Conservation (phyloP, 768 basidiomycete genomes). For the Amanita phalloides region DNA sequence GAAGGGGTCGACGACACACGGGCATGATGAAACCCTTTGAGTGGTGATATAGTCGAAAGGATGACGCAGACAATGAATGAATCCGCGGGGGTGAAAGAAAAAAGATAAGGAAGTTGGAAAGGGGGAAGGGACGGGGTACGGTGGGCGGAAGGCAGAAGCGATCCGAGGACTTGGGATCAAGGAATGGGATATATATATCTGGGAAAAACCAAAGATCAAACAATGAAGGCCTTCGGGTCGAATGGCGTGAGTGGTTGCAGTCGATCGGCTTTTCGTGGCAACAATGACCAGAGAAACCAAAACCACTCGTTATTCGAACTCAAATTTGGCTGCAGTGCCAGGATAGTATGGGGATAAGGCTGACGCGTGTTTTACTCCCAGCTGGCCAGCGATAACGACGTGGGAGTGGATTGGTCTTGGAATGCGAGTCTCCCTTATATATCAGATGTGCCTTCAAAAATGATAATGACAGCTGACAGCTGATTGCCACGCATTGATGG, state of each 20-base stretch:
- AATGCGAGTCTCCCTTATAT: too few species aligned
- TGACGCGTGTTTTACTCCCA: neutral
- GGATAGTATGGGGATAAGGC: neutral
- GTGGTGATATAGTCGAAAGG: neutral
- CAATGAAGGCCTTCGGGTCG: neutral
- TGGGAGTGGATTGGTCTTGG: too few species aligned
- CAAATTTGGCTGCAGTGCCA: neutral
- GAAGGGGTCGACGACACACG: constrained; percentile 12
- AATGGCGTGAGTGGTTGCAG: too few species aligned
- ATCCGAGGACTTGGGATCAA: neutral
- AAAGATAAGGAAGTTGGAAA: neutral
- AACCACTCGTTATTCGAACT: neutral
- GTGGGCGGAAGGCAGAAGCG: neutral
- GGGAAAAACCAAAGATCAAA: neutral
- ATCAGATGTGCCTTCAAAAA: too few species aligned
- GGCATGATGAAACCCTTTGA: constrained; percentile 10
- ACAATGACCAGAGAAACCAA: too few species aligned
- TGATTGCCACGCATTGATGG: too few species aligned
- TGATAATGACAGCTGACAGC: too few species aligned
- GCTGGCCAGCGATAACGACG: neutral
- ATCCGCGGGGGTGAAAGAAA: neutral
- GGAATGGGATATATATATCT: neutral
- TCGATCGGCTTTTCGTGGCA: too few species aligned
- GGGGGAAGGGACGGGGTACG: neutral
- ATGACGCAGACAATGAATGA: neutral